A percentile compares a stretch with the other conserved stretches of the same genome.
Evolutionary conservation across 2,329 filamentous ascomycete genomes (phyloP).

Genomic region (Elsinoe batatas): DNA sequence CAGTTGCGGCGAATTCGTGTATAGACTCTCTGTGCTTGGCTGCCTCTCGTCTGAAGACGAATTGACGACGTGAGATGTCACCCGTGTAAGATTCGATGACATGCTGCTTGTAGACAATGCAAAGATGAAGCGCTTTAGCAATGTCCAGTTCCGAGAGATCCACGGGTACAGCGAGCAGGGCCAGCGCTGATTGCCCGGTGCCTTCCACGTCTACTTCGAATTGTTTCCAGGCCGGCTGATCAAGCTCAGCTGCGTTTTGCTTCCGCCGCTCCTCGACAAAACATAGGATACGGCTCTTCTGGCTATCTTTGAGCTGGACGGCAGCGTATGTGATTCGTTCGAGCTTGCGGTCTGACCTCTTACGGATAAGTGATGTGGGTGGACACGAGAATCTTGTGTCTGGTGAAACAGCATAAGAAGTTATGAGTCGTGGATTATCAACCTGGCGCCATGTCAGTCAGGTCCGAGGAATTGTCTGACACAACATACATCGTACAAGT

Average conservation of each 20-base stretch:
- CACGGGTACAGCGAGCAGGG: conserved; percentile 25
- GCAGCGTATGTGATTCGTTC: conserved; percentile 48
- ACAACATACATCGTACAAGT: conserved; percentile 50
- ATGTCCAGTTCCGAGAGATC: conserved; percentile 10
- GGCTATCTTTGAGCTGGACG: conserved; percentile 17
- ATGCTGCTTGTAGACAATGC: conserved; percentile 24
- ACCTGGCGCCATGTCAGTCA: conserved; percentile 33
- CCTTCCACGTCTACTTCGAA: conserved; percentile 16
- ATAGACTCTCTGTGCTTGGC: not conserved
- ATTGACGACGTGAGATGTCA: conserved; percentile 17
- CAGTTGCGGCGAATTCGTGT: conserved; percentile 20
- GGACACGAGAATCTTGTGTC: conserved; percentile 47
- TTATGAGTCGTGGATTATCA: conserved; percentile 49
- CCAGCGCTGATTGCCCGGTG: conserved; percentile 25
- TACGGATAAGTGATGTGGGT: conserved; percentile 49
- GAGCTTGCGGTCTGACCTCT: conserved; percentile 34
- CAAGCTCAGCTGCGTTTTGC: conserved; percentile 21
- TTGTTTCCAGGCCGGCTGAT: conserved; percentile 22
- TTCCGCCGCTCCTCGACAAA: conserved; percentile 41
- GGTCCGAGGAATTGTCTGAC: not conserved
- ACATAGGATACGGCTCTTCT: conserved; percentile 43
- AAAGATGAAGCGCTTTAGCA: conserved; percentile 16
- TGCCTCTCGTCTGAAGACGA: not conserved
- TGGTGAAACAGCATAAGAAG: conserved; percentile 53
- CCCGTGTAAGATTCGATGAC: conserved; percentile 23